Base-by-base conservation (phyloP, 495 filamentous ascomycete species). In the Talaromyces proteolyticus region DNA sequence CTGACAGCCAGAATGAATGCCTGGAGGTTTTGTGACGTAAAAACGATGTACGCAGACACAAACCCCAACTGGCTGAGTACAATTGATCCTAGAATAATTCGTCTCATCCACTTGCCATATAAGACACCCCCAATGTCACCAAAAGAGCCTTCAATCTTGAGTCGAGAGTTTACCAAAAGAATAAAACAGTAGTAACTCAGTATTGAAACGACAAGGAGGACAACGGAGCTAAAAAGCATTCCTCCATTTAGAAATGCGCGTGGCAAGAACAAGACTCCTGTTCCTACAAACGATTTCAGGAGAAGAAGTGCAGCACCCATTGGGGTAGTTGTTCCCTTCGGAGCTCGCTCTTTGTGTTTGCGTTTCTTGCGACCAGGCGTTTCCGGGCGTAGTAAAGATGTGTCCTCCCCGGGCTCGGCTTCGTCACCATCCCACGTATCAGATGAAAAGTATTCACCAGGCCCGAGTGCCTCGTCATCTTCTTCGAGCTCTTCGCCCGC, bases 161-260 rank as follows among this genome's bases (percentile, higher is more conserved):
- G 68, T 46, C 94, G 82, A 7, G 91, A 91, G 50, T 82, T 86
- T 25, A 96, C 90, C 17, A 98, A 78, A 18, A 97, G 73, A 12
- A 97, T 88, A 66, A 98, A 98, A 68, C 89, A 95, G 71, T 96
- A 96, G 67, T 93, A 97, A 59, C 88, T 94, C 47, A 98, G 68
- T 3, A 79, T 63, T 2, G 93, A 91, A 18, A 96, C 88, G 50
- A 76, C 80, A 16, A 98, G 72, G 12, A 98, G 76, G 25, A 97
- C 89, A 47, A 95, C 50, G 62, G 89, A 94, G 62, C 89, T 95
- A 68, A 98, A 98, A 37, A 97, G 69, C 89, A 98, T 96, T 48
- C 93, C 93, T 42, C 93, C 93, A 57, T 97, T 98, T 41, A 95
- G 77, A 66, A 91, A 89, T 12, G 93, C 93, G 53, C 89, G 83